These are phyloP conservation scores for Maudiozyma serrabonitensis DNA, from an alignment of 805 yeast species.

Conservation along the genomic window DNA sequence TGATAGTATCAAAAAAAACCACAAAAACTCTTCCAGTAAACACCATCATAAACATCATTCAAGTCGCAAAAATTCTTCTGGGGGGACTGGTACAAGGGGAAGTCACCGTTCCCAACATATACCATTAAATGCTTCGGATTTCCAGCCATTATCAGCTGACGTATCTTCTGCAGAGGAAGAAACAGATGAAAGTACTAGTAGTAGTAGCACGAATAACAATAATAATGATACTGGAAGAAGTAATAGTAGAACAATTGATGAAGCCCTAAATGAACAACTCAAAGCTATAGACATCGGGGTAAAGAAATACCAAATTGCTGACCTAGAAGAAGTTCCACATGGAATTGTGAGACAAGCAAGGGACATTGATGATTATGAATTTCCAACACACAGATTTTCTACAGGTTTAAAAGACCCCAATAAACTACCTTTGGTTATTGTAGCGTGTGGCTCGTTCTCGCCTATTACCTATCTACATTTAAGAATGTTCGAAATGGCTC, in stretches of 20 bases:
- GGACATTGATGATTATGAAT: conserved; percentile 53
- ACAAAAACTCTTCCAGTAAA: not conserved
- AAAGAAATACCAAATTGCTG: conserved; percentile 64
- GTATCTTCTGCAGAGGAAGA: conserved; percentile 25
- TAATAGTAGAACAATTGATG: conserved; percentile 1
- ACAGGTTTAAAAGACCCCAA: conserved; percentile 58
- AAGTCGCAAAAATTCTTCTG: not conserved
- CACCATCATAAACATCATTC: not conserved
- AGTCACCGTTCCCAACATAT: conserved; percentile 22
- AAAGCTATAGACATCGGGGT: conserved; percentile 24
- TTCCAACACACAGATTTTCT: conserved; percentile 82
- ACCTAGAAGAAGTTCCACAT: conserved; percentile 92
- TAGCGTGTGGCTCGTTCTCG: conserved; percentile 95
- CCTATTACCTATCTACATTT: conserved; percentile 92
- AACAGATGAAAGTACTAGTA: not conserved
- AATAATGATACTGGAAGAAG: not conserved
- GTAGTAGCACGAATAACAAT: not conserved
- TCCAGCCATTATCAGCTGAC: conserved; percentile 44
- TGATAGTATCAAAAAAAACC: conserved; percentile 3
- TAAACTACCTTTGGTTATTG: conserved; percentile 84
- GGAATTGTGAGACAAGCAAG: conserved; percentile 86
- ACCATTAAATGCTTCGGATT: conserved; percentile 48
- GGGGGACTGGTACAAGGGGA: not conserved
- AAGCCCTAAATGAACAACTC: not conserved
- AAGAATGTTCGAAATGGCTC: conserved; percentile 98